Evolutionary conservation across 257 asterid genomes (phyloP).

Genomic region (Fraxinus excelsior): DNA sequence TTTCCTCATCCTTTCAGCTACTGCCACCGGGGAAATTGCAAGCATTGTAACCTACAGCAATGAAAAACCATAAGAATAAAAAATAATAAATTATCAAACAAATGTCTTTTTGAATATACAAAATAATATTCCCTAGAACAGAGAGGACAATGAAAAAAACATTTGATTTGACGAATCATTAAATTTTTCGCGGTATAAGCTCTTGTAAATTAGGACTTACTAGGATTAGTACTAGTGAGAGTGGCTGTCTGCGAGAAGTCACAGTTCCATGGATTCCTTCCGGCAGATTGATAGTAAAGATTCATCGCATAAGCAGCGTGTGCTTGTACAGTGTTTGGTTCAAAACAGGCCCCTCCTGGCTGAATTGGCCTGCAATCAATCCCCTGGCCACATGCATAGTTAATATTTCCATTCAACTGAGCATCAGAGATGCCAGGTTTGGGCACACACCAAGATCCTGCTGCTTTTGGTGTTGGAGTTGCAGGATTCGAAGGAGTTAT

Average conservation of each 20-base stretch:
- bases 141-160: too few relatives aligned
- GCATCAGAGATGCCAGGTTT: conserved; percentile 47
- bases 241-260: conserved; percentile 68
- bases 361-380: conserved; percentile 72
- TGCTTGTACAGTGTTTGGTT: conserved; percentile 55
- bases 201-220: conserved; percentile 11
- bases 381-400: conserved; percentile 72
- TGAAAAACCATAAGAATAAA: background rate
- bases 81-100: background rate
- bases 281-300: conserved; percentile 72
- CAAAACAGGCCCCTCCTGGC: conserved; percentile 73
- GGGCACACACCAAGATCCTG: conserved; percentile 74
- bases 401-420: conserved; percentile 65
- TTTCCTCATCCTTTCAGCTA: background rate
- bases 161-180: too few relatives aligned
- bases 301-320: conserved; percentile 90
- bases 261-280: conserved; percentile 78
- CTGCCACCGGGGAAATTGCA: conserved; percentile 2
- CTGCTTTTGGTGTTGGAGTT: conserved; percentile 40
- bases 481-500: conserved; percentile 28
- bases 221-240: conserved; percentile 11
- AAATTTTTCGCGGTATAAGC: too few relatives aligned
- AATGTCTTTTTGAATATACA: background rate
- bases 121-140: too few relatives aligned
- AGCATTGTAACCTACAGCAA: conserved; percentile 12